phyloP scores from a whole-genome alignment of 2,329 filamentous ascomycete genomes.

The Colletotrichum tofieldiae region DNA sequence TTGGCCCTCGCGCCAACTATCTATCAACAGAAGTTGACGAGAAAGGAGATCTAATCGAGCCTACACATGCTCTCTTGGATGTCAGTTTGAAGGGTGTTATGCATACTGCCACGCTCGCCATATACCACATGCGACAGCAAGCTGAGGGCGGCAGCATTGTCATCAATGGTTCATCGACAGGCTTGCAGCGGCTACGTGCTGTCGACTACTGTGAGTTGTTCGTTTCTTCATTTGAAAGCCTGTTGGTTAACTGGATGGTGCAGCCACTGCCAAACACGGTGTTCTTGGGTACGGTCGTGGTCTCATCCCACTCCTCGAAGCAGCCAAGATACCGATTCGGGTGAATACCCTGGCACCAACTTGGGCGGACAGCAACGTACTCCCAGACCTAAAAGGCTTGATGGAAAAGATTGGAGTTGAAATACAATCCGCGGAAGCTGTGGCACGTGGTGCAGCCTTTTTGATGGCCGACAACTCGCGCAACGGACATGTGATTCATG shows the following conservation, averaged over 20 bases:
- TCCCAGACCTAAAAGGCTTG: slow-evolving; percentile 56
- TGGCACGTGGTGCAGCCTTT: slow-evolving; percentile 64
- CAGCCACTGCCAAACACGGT: slow-evolving; percentile 68
- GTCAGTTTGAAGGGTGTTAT: slow-evolving; percentile 65
- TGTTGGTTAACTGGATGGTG: neutral
- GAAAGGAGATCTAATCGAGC: slow-evolving; percentile 64
- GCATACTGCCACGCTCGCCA: slow-evolving; percentile 64
- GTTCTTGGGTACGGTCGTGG: slow-evolving; percentile 68
- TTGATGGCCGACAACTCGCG: slow-evolving; percentile 65
- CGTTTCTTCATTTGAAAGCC: neutral
- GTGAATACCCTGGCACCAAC: slow-evolving; percentile 60
- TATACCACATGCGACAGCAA: slow-evolving; percentile 66
- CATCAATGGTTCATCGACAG: slow-evolving; percentile 66
- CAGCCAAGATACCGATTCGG: slow-evolving; percentile 62
- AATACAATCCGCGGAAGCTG: slow-evolving; percentile 61
- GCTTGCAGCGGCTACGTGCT: slow-evolving; percentile 65
- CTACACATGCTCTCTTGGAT: slow-evolving; percentile 60
- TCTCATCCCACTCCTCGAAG: slow-evolving; percentile 56
- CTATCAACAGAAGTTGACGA: slow-evolving; percentile 63
- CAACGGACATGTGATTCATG: slow-evolving; percentile 69
- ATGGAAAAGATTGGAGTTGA: slow-evolving; percentile 57
- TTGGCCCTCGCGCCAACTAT: slow-evolving; percentile 63
- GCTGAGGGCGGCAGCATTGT: slow-evolving; percentile 67
- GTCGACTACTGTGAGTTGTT: slow-evolving; percentile 64
- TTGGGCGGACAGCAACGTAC: slow-evolving; percentile 54